Conservation (phyloP, 208 protist genomes). For the Plasmodiophora brassicae region DNA sequence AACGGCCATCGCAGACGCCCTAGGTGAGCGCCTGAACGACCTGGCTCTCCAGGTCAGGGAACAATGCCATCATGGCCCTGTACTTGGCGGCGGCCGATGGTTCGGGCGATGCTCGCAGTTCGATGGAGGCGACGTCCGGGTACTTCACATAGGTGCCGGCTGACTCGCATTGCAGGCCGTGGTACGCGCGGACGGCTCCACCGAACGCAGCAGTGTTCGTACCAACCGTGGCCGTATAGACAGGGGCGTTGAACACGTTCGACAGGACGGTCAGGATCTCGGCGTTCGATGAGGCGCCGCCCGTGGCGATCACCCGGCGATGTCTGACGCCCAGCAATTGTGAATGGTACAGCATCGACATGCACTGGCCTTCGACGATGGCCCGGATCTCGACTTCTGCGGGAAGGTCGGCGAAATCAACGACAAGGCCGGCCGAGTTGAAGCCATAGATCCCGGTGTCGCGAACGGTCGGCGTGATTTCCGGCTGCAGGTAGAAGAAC, state of each 20-base stretch:
- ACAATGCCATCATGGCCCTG: too few relatives aligned
- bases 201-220: neutral
- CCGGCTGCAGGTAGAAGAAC: neutral
- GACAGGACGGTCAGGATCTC: neutral
- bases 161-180: neutral
- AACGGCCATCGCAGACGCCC: too few relatives aligned
- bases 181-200: neutral
- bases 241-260: constrained; percentile 7
- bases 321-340: neutral
- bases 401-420: neutral
- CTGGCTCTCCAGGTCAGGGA: too few relatives aligned
- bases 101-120: too few relatives aligned
- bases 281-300: neutral
- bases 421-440: neutral
- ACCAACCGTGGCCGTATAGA: neutral
- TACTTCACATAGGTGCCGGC: too few relatives aligned
- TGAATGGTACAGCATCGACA: neutral
- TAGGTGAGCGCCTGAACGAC: too few relatives aligned
- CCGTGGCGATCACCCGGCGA: neutral
- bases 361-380: neutral
- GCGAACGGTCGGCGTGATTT: neutral
- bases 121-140: too few relatives aligned
- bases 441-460: neutral
- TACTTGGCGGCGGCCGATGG: too few relatives aligned
- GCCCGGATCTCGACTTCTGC: neutral